Evolutionary conservation across 495 filamentous ascomycete species (phyloP).

Genomic region (Penicillium egyptiacum): DNA sequence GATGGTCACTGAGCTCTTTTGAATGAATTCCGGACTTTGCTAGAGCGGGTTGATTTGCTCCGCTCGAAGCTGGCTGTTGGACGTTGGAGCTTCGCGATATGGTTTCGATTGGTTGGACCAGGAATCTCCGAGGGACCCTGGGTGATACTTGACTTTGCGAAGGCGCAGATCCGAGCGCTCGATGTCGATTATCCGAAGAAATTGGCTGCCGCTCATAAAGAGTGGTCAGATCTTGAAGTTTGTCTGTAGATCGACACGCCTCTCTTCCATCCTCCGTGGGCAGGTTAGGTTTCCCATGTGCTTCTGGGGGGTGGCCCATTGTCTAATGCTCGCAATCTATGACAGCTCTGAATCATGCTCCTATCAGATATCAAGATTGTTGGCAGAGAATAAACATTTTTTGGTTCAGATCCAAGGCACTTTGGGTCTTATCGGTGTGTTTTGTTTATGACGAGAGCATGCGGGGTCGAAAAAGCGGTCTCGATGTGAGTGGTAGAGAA

Average conservation of each 20-base stretch:
- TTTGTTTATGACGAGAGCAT: slow-evolving; percentile 2
- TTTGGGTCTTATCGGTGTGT: not conserved
- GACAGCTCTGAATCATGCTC: not conserved
- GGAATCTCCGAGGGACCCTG: slow-evolving; percentile 34
- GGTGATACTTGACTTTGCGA: not conserved
- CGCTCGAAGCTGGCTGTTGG: slow-evolving; percentile 25
- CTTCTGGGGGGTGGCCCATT: slow-evolving; percentile 4
- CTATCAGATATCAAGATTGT: not conserved
- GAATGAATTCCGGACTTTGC: slow-evolving; percentile 17
- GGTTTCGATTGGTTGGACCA: slow-evolving; percentile 69
- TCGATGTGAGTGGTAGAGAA: not conserved
- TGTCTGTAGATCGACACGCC: not conserved
- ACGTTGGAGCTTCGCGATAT: slow-evolving; percentile 56
- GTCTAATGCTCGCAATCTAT: not conserved
- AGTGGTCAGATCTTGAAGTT: not conserved
- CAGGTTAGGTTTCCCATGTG: not conserved
- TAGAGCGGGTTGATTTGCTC: not conserved
- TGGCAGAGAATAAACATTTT: not conserved
- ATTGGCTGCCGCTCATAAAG: not conserved
- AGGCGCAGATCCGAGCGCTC: not conserved
- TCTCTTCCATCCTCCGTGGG: not conserved
- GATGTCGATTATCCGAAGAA: not conserved
- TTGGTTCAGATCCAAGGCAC: not conserved
- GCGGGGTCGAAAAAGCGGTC: slow-evolving; percentile 14
- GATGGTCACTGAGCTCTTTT: slow-evolving; percentile 9